Evolutionary conservation across 2,329 filamentous ascomycete species (phyloP).

Genomic region (Arachnopeziza araneosa): DNA sequence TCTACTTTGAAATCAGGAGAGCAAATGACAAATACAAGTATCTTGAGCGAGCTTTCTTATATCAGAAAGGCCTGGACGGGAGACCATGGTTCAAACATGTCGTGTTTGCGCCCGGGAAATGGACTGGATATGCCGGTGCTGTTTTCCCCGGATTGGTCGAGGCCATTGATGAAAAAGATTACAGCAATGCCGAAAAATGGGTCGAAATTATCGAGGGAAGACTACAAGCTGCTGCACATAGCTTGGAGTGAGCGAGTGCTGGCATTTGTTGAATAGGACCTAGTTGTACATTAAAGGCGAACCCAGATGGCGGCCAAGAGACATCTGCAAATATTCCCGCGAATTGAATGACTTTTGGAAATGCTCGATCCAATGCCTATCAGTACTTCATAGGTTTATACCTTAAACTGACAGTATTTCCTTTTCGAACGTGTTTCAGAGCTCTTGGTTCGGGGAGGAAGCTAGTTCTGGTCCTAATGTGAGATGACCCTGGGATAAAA

Average conservation of each 20-base stretch:
- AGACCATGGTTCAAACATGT: slow-evolving; percentile 92
- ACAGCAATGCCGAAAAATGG: slow-evolving; percentile 53
- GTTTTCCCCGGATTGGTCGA: slow-evolving; percentile 59
- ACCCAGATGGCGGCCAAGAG: neutral
- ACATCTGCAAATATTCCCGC: neutral
- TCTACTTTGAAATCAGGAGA: slow-evolving; percentile 56
- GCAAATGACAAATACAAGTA: slow-evolving; percentile 80
- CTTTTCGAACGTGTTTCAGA: neutral
- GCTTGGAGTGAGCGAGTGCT: slow-evolving; percentile 25
- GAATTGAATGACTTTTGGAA: neutral
- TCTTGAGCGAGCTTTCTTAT: slow-evolving; percentile 76
- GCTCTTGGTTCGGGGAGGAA: neutral
- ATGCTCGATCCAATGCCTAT: neutral
- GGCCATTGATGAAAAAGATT: slow-evolving; percentile 56
- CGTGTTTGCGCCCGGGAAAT: slow-evolving; percentile 83
- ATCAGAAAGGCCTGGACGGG: slow-evolving; percentile 69
- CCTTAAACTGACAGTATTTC: neutral
- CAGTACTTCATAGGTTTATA: too few species aligned
- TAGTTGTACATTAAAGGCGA: neutral
- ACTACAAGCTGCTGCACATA: slow-evolving; percentile 42
- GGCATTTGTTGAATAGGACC: neutral
- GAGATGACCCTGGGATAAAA: neutral
- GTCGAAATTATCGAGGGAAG: slow-evolving; percentile 50
- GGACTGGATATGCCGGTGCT: slow-evolving; percentile 83
- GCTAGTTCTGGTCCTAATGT: neutral